phyloP scores from a whole-genome alignment of 768 basidiomycete genomes.

The Suillus placidus region DNA sequence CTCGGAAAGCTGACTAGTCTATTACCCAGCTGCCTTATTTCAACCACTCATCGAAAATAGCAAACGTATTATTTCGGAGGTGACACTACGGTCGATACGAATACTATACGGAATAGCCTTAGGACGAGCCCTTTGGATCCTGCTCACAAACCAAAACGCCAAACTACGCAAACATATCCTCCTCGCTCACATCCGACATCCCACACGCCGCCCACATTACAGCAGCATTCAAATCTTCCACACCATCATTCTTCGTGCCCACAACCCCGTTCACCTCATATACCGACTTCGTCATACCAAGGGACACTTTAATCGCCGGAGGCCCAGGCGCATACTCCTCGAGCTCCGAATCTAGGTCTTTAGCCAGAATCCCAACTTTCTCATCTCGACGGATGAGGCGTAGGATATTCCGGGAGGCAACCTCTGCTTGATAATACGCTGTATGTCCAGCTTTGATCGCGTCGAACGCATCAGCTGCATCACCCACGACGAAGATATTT shows the following conservation, averaged over 20 bases:
- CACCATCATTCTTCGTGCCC: conserved; percentile 45
- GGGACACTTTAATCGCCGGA: conserved; percentile 63
- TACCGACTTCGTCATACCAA: conserved; percentile 53
- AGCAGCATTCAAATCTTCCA: conserved; percentile 51
- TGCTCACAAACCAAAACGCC: background rate
- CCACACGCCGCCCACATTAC: conserved; percentile 52
- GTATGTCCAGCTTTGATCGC: conserved; percentile 63
- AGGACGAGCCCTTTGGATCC: too few species aligned
- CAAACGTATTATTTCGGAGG: too few species aligned
- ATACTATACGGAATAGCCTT: too few species aligned
- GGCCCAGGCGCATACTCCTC: conserved; percentile 48
- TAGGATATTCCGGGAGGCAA: conserved; percentile 59
- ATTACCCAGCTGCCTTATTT: too few species aligned
- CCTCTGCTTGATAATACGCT: conserved; percentile 52
- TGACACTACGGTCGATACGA: too few species aligned
- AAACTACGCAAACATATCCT: conserved; percentile 26
- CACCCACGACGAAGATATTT: conserved; percentile 64
- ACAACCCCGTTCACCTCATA: conserved; percentile 51
- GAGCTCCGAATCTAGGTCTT: conserved; percentile 23
- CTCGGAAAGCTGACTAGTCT: too few species aligned
- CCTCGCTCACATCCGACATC: conserved; percentile 39
- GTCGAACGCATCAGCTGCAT: conserved; percentile 65
- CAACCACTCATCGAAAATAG: too few species aligned
- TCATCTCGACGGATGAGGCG: conserved; percentile 40
- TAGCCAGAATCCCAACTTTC: background rate